Percentiles rank a stretch among this genome's conserved stretches.
Conservation (phyloP, 2,329 filamentous ascomycete species). For the Fusarium sp. region DNA sequence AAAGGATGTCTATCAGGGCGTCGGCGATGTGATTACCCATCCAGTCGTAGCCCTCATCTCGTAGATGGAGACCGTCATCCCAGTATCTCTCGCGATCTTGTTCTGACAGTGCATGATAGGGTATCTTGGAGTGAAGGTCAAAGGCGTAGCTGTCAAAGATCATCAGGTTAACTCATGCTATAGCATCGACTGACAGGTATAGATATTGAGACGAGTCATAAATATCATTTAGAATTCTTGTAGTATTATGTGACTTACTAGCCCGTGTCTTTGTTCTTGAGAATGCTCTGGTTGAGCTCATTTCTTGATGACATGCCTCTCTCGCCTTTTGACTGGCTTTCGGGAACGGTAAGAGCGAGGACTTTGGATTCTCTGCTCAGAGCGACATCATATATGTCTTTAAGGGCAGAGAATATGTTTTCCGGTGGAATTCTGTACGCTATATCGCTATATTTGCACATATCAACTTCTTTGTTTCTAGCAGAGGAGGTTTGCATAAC, state of each 20-base stretch:
- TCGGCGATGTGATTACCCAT: slow-evolving; percentile 70
- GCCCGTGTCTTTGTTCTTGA: slow-evolving; percentile 59
- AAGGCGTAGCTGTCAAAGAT: slow-evolving; percentile 63
- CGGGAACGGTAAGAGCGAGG: slow-evolving; percentile 73
- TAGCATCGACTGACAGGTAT: background rate
- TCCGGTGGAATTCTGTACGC: slow-evolving; percentile 54
- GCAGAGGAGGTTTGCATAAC: slow-evolving; percentile 17
- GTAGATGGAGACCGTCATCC: slow-evolving; percentile 72
- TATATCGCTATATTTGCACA: slow-evolving; percentile 60
- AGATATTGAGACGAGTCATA: background rate
- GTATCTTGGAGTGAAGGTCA: slow-evolving; percentile 67
- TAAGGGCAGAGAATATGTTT: slow-evolving; percentile 62
- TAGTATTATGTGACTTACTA: slow-evolving; percentile 60
- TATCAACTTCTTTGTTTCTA: background rate
- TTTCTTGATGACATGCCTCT: slow-evolving; percentile 54
- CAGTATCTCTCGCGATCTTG: slow-evolving; percentile 64
- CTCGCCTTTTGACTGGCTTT: slow-evolving; percentile 54
- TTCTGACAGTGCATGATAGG: slow-evolving; percentile 63
- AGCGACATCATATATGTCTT: slow-evolving; percentile 63
- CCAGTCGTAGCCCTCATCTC: slow-evolving; percentile 69
- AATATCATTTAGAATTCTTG: background rate
- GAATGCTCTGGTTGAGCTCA: slow-evolving; percentile 66
- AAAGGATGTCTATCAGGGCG: slow-evolving; percentile 62
- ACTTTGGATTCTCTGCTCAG: slow-evolving; percentile 65
- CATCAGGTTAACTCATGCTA: background rate